Evolutionary conservation across 176 grass and related monocot species (phyloP), one percentile per base, ranked within the genome.

Genomic region (Rhynchospora pubera): DNA sequence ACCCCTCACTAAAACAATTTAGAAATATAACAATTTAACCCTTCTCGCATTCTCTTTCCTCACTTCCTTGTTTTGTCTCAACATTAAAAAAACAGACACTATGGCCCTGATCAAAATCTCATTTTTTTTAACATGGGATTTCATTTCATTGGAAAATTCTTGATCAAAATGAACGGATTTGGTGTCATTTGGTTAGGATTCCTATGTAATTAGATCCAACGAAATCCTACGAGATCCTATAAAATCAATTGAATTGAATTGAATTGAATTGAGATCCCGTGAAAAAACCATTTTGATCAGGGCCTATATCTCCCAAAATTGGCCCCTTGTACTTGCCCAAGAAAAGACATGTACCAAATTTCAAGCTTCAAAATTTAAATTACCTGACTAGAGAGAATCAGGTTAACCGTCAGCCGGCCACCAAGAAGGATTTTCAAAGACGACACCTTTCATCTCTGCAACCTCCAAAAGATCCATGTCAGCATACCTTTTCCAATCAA

Each of bases 391-490:
- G 47, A 26, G 11, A 6, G 47, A 16, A 56, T 77, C 50, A 34
- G 50, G 50, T 48, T 16, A 77, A 18, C 50, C 48, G 32, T 77
- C 48, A 55, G 48, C 11, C 22, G 42, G 79, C 57, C 59, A 65
- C 57, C 79, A 82, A 52, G 79, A 66, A 30, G 79, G 79, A 64
- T 65, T 82, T 51, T 82, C 61, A 65, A 65, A 47, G 21, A 64
- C 61, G 26, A 82, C 23, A 15, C 59, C 79, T 56, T 82, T 82
- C 61, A 82, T 82, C 21, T 30, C 47, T 1, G 43, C 62, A 50
- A 82, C 5, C 42, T 82, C 61, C 79, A 82, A 48, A 52, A 82
- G 30, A 82, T 82, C 61, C 60, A 67, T 67, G 16, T 66, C 61
- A 9, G 60, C 21, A 18, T 66, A 64, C 62, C 32, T 66, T 4